Percentiles rank a stretch among this genome's conserved stretches.
These are phyloP conservation scores for Fallopia convolvulus DNA, from an alignment of 148 eudicot genomes.

Conservation along the genomic window DNA sequence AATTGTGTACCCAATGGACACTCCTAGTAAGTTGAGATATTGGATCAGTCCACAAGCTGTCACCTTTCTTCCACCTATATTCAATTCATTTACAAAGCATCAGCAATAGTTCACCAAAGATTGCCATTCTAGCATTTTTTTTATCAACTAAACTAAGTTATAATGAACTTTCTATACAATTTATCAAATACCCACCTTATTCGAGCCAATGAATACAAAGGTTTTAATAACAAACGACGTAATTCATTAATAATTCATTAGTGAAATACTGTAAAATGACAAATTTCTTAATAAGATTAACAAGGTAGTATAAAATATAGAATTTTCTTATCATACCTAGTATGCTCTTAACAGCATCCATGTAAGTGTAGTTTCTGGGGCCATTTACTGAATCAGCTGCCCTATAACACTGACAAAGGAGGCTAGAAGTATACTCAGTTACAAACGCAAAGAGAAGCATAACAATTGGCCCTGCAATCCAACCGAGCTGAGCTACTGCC, in stretches of 20 bases:
- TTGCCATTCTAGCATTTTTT: no score
- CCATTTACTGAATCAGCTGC: constrained; percentile 54
- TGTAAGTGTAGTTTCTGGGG: constrained; percentile 69
- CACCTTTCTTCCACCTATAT: constrained; percentile 47
- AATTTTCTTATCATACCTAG: constrained; percentile 33
- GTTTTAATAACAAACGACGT: no score
- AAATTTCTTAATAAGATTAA: no score
- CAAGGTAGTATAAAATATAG: no score
- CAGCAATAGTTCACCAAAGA: no score
- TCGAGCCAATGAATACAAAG: no score
- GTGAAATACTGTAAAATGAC: not conserved
- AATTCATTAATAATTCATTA: no score
- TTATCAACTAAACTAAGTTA: no score
- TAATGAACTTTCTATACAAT: no score
- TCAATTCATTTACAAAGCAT: not conserved
- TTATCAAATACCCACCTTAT: no score
- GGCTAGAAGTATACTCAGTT: constrained; percentile 61
- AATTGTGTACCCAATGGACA: constrained; percentile 64
- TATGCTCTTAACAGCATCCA: constrained; percentile 61
- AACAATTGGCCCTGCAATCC: constrained; percentile 74
- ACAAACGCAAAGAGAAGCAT: constrained; percentile 56
- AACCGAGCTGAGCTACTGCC: constrained; percentile 72
- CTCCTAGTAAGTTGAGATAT: constrained; percentile 54
- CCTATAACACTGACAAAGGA: constrained; percentile 58
- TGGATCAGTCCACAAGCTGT: constrained; percentile 52